phyloP scores from a whole-genome alignment of 495 filamentous ascomycete genomes.

The Trypethelium eluteriae region DNA sequence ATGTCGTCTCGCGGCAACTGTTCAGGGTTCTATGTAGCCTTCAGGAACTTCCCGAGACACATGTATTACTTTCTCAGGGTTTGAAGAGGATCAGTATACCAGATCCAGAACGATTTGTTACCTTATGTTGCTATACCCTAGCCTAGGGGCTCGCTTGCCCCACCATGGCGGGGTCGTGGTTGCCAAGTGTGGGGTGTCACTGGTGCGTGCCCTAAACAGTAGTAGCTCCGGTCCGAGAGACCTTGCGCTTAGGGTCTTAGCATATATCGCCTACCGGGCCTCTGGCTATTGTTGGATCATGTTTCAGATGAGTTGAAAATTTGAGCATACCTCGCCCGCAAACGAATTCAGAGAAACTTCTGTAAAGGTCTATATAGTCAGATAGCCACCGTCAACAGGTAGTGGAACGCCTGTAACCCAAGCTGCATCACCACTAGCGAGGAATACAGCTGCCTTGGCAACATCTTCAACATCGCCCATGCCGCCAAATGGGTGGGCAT shows the following conservation, averaged over 20 bases:
- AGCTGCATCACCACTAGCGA: constrained; percentile 44
- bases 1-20: neutral
- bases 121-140: no score
- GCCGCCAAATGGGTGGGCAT: constrained; percentile 37
- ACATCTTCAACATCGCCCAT: constrained; percentile 43
- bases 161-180: no score
- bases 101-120: no score
- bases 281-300: no score
- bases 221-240: neutral
- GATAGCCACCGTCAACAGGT: constrained; percentile 48
- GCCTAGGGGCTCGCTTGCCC: no score
- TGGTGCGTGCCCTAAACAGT: no score
- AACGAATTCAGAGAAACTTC: neutral
- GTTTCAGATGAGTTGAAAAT: neutral
- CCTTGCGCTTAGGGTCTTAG: neutral
- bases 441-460: constrained; percentile 43
- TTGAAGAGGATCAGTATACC: no score
- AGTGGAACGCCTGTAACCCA: constrained; percentile 44
- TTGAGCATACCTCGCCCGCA: neutral
- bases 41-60: no score
- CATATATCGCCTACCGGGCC: no score
- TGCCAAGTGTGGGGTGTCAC: no score
- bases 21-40: no score
- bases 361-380: constrained; percentile 16
- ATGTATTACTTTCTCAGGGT: no score